Base-by-base conservation (phyloP, 768 basidiomycete species). In the Rubroboletus pulcherrimus region DNA sequence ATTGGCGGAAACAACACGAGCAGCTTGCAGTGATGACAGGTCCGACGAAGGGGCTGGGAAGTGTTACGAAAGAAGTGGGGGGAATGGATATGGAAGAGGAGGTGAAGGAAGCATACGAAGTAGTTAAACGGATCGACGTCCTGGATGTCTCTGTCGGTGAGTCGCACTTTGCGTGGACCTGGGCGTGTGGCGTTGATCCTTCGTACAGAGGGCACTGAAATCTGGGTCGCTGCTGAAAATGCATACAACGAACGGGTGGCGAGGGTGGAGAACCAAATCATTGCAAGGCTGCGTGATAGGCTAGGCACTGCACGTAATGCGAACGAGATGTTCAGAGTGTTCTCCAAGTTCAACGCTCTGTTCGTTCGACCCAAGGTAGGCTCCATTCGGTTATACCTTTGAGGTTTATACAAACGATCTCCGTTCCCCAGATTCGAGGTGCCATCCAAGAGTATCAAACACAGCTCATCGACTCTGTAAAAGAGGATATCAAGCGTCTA, bases 391-490 rank as follows among this genome's bases (percentile, higher is more conserved):
- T 42, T n/a, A 5, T 50, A 11, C 8, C 24, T 21, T 31, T 12
- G 33, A n/a, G 4, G 40, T 5, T 12, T 14, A 30, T 35, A 29
- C 15, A 41, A 34, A 40, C 9, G 56, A 21, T 43, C 34, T 29
- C 29, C 4, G 37, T 39, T 56, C 43, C 1, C 7, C 35, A 93
- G 91, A 96, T 96, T 72, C 88, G 93, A 55, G 96, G 97, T 61
- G 97, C 97, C 42, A 98, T 99, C 55, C 93, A 97, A 80, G 97
- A 98, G 71, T 98, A 98, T 65, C 97, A 98, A 71, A 98, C 94
- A 0, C 94, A 97, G 59, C 86, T 99, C 15, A 99, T 99, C 60
- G 97, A 99, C 63, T 96, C 93, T 5, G 96, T 98, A 44, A 99
- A 99, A 69, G 94, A 98, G 65, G 96, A 98, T 67, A 98, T 98